Percentiles rank a stretch among this genome's conserved stretches.
Conservation (phyloP, 805 yeast species). For the Saturnispora dispora region DNA sequence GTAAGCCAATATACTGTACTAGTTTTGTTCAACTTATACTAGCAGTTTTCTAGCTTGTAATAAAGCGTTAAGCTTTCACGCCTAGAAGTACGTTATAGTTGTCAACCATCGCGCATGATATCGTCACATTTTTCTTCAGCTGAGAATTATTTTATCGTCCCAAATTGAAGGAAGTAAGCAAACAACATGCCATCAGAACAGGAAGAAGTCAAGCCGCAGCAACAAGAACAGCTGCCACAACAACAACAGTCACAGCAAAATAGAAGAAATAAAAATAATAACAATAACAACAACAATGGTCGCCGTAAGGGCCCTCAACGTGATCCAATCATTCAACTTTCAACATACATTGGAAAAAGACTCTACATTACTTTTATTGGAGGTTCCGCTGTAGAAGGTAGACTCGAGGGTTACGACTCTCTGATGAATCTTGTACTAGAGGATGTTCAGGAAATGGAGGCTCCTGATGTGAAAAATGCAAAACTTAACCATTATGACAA, state of each 20-base stretch:
- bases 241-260: conserved; percentile 9
- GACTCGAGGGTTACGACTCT: conserved; percentile 75
- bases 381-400: conserved; percentile 71
- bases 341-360: conserved; percentile 61
- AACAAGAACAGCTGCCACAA: background rate
- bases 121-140: background rate
- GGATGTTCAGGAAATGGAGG: conserved; percentile 54
- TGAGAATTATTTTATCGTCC: background rate
- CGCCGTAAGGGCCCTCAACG: conserved; percentile 71
- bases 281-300: conserved; percentile 7
- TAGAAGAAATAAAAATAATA: background rate
- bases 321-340: conserved; percentile 79
- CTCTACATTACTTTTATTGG: conserved; percentile 78
- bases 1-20: no score
- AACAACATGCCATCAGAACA: background rate
- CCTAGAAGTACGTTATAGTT: background rate
- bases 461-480: conserved; percentile 37
- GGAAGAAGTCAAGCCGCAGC: background rate
- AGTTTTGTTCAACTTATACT: background rate
- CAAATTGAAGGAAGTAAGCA: background rate
- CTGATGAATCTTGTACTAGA: conserved; percentile 72
- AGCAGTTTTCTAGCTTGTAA: background rate
- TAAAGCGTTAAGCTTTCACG: background rate
- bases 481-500: conserved; percentile 44
- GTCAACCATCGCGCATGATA: background rate